Base-by-base conservation (phyloP, 2,329 filamentous ascomycete genomes). In the Botryotinia narcissicola region DNA sequence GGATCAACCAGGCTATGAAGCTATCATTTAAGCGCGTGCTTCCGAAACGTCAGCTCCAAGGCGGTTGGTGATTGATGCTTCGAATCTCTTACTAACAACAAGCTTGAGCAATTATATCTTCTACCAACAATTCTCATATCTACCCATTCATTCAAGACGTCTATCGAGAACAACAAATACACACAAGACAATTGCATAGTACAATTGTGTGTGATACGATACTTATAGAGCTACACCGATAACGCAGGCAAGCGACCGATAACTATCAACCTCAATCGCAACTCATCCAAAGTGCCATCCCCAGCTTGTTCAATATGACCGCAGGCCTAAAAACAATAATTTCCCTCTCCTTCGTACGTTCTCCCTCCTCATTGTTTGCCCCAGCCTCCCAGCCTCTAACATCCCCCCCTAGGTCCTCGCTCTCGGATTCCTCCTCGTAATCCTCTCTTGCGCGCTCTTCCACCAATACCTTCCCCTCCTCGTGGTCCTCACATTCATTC, bases 261-360 rank as follows among this genome's bases (percentile, higher is more conserved):
- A 71, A 35, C 46, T n/a, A 37, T 16, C 22, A 68, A 57, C 5
- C 8, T 18, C 35, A 57, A 32, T 54, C 66, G 48, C 35, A 73
- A 63, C 29, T 14, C 51, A 66, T 48, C 35, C 64, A 51, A 66
- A 29, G n/a, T 57, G 48, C 18, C 48, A 54, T n/a, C 68, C 16
- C 29, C 29, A 60, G 57, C 9, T 25, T 66, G 46, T 69, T 74
- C 76, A 81, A 77, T 79, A 87, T 85, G 85, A 89, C 93, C 86
- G 94, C 96, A 80, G 96, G 96, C 82, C 91, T 99, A 81, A 98
- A 98, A 86, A 99, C 96, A 78, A 99, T 99, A 85, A 99, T 99
- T 84, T 94, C 93, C 77, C 93, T 99, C 79, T 98, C 96, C 82
- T 99, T 99, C 85, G 96, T 93, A 89, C 73, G 89, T 78, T 46